Evolutionary conservation across 495 filamentous ascomycete genomes (phyloP), one percentile per base, ranked within the genome.

Genomic region (Arthonia radiata): DNA sequence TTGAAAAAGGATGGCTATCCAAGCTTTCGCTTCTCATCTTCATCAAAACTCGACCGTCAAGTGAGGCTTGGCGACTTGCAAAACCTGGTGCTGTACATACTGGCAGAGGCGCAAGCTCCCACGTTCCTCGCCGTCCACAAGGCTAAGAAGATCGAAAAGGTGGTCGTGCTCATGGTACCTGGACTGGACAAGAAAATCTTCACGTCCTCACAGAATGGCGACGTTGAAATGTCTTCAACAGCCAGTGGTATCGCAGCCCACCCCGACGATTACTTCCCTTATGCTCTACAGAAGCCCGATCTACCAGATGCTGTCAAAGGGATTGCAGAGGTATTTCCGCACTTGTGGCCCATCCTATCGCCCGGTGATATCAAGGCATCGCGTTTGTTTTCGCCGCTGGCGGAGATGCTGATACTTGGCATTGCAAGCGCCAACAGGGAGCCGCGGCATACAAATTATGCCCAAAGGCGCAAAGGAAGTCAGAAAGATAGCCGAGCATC

Each of bases 81-180:
- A 39, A 62, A 59, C 17, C 49, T 97, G 19, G 54, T 80, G 4
- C 54, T 93, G n/a, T 94, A 91, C 47, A 63, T 90, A 30, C 66
- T 92, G 31, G 77, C 80, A 23, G 80, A 93, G 45, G 86, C 73
- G 1, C 33, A 49, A 0, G 64, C 71, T 4, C 86, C 89, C 3
- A 73, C 86, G 48, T 97, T 82, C 74, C 64, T 92, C 11, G 64
- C 75, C 13, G 58, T 90, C 25, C 61, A 64, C 37, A 63, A 91
- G 41, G 72, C 78, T 27, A 57, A 59, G 1, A 54, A 69, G 36
- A 69, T 94, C 27, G 56, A 67, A 18, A 89, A 82, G 45, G 70
- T 80, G 13, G 86, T 91, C 10, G 64, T 81, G n/a, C 49, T 94
- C 31, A 83, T 94, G 74, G 74, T 90, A 4, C 89, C 86, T 1